Percentiles rank a stretch among this genome's conserved stretches.
Evolutionary conservation across 2,329 filamentous ascomycete genomes (phyloP).

Genomic region (Cryphonectria radicalis): DNA sequence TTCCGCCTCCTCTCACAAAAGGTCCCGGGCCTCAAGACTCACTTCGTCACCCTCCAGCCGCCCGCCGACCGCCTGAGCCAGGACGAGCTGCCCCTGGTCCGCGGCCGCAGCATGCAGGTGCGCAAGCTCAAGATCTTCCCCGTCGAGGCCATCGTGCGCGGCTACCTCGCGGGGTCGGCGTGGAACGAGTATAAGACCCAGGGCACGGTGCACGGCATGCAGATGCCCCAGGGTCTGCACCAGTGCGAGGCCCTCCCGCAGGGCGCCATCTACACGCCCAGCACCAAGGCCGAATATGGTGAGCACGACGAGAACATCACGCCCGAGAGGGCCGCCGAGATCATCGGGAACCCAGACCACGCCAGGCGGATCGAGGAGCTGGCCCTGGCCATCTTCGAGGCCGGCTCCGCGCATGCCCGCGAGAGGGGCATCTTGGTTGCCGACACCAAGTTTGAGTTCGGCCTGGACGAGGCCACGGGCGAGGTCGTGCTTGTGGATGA

Average conservation of each 20-base stretch:
- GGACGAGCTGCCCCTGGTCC: slow-evolving; percentile 56
- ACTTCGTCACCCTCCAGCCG: slow-evolving; percentile 55
- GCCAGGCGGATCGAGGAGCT: slow-evolving; percentile 69
- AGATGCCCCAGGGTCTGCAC: slow-evolving; percentile 67
- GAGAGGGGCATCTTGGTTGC: slow-evolving; percentile 76
- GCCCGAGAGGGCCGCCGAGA: slow-evolving; percentile 64
- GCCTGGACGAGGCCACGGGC: slow-evolving; percentile 65
- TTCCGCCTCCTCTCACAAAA: slow-evolving; percentile 52
- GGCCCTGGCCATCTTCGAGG: slow-evolving; percentile 65
- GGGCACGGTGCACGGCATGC: slow-evolving; percentile 81
- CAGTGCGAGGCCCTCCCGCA: slow-evolving; percentile 71
- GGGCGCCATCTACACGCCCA: slow-evolving; percentile 73
- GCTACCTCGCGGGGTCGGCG: slow-evolving; percentile 85
- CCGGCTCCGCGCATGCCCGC: slow-evolving; percentile 65
- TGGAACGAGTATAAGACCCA: slow-evolving; percentile 75
- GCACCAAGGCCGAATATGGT: slow-evolving; percentile 81
- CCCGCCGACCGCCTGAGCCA: slow-evolving; percentile 38
- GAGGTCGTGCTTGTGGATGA: slow-evolving; percentile 81
- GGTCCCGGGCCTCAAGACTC: slow-evolving; percentile 54
- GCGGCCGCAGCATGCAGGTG: slow-evolving; percentile 77
- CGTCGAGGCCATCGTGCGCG: slow-evolving; percentile 83
- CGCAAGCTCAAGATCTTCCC: slow-evolving; percentile 75
- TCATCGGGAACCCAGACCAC: slow-evolving; percentile 65
- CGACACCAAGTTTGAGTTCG: slow-evolving; percentile 66
- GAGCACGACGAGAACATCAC: slow-evolving; percentile 85